Evolutionary conservation across 2,329 filamentous ascomycete species (phyloP).

Genomic region (Aspergillus phoenicis): DNA sequence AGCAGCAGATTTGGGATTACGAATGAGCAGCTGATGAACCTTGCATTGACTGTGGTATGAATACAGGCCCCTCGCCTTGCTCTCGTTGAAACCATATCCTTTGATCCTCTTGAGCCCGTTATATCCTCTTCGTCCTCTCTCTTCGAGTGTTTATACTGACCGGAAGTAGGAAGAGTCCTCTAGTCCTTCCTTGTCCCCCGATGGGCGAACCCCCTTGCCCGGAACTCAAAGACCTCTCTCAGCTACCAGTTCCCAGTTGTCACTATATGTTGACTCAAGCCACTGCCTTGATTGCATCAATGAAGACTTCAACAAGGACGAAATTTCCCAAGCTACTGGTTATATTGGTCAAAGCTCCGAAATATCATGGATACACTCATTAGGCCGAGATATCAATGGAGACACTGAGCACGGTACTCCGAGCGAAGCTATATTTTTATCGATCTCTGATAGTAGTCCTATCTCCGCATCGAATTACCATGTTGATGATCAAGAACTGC

Average conservation of each 20-base stretch:
- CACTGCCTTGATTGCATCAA: conserved; percentile 43
- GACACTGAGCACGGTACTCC: conserved; percentile 26
- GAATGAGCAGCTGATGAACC: conserved; percentile 39
- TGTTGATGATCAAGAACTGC: conserved; percentile 45
- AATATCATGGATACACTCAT: conserved; percentile 47
- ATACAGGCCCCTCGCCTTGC: background rate
- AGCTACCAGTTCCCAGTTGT: background rate
- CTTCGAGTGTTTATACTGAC: conserved; percentile 17
- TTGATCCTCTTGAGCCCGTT: no score
- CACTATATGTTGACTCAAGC: conserved; percentile 7
- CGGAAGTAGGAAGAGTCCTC: conserved; percentile 27
- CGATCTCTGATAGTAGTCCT: conserved; percentile 28
- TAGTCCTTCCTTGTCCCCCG: conserved; percentile 25
- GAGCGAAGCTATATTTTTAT: conserved; percentile 29
- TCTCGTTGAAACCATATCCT: no score
- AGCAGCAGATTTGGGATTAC: conserved; percentile 40
- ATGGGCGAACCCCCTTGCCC: background rate
- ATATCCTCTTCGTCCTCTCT: background rate
- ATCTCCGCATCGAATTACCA: conserved; percentile 42
- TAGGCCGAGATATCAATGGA: conserved; percentile 37
- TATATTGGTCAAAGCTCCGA: conserved; percentile 51
- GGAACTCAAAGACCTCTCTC: background rate
- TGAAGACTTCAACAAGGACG: conserved; percentile 47
- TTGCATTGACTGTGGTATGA: conserved; percentile 37
- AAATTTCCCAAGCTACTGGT: conserved; percentile 42